phyloP scores from a whole-genome alignment of 345 rosid species.

The Euphorbia tirucalli region DNA sequence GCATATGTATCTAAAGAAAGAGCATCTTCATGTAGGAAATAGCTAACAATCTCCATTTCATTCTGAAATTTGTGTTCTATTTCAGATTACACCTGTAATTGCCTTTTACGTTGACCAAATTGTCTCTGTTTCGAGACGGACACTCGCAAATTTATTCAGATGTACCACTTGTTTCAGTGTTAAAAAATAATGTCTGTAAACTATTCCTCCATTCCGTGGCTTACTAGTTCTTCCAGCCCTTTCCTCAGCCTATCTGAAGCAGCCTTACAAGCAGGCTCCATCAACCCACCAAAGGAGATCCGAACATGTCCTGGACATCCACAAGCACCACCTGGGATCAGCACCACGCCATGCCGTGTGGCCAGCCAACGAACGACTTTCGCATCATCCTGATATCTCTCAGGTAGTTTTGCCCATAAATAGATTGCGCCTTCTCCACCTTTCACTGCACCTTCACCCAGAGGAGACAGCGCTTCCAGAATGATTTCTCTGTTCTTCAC shows the following conservation, averaged over 20 bases:
- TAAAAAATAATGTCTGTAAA: not conserved
- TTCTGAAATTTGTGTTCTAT: conserved; percentile 1
- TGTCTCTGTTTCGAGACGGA: not conserved
- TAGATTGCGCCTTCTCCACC: conserved; percentile 98
- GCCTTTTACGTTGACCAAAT: not conserved
- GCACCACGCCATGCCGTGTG: conserved; percentile 68
- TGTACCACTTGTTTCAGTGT: not conserved
- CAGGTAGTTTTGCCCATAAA: conserved; percentile 90
- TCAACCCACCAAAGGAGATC: conserved; percentile 79
- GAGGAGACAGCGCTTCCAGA: conserved; percentile 67
- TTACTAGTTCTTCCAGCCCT: conserved; percentile 72
- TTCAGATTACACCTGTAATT: not conserved
- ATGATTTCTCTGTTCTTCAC: conserved; percentile 76
- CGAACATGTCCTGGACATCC: conserved; percentile 73
- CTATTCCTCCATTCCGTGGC: conserved; percentile 46
- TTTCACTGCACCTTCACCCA: conserved; percentile 67
- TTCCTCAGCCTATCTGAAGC: conserved; percentile 67
- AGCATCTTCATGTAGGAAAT: not conserved
- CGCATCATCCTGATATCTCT: conserved; percentile 38
- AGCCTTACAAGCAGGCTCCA: conserved; percentile 56
- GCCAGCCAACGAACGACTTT: conserved; percentile 87
- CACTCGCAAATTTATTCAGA: conserved; percentile 1
- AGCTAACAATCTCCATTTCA: not conserved
- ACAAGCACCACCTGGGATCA: conserved; percentile 74
- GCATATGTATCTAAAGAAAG: not conserved